These are phyloP conservation scores for Stramenopiles sp. DNA, from an alignment of 352 stramenopile species.

Conservation along the genomic window DNA sequence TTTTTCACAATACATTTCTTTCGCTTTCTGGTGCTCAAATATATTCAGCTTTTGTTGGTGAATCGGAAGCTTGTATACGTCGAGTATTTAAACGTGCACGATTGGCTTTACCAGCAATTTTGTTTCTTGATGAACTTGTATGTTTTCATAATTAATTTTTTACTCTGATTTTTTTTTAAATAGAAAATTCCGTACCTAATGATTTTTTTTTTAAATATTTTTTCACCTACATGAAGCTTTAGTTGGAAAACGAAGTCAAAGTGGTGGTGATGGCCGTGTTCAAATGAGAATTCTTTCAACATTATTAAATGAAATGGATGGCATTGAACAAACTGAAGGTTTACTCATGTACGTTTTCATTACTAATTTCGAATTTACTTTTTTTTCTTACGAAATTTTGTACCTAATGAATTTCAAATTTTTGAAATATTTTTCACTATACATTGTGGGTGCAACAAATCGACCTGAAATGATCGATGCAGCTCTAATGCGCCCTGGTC, in stretches of 20 bases:
- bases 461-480: slow-evolving; percentile 81
- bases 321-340: slow-evolving; percentile 58
- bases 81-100: slow-evolving; percentile 96
- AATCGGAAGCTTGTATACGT: slow-evolving; percentile 89
- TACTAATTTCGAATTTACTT: too few relatives aligned
- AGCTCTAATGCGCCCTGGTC: slow-evolving; percentile 69
- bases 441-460: slow-evolving; percentile 87
- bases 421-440: too few relatives aligned
- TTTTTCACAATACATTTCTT: too few relatives aligned
- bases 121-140: slow-evolving; percentile 99
- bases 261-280: slow-evolving; percentile 95
- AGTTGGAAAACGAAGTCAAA: slow-evolving; percentile 63
- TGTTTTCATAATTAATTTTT: too few relatives aligned
- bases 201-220: too few relatives aligned
- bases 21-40: slow-evolving; percentile 39
- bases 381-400: too few relatives aligned
- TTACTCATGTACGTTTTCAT: slow-evolving; percentile 82
- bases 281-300: slow-evolving; percentile 92
- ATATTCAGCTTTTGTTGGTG: slow-evolving; percentile 60
- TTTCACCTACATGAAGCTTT: slow-evolving; percentile 60
- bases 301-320: slow-evolving; percentile 95
- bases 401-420: too few relatives aligned
- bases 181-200: too few relatives aligned
- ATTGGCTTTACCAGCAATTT: slow-evolving; percentile 82
- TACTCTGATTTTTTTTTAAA: too few relatives aligned